Evolutionary conservation across 108 stramenopile genomes (phyloP), one percentile per base, ranked within the genome.

Genomic region (Aurantiochytrium sp.): DNA sequence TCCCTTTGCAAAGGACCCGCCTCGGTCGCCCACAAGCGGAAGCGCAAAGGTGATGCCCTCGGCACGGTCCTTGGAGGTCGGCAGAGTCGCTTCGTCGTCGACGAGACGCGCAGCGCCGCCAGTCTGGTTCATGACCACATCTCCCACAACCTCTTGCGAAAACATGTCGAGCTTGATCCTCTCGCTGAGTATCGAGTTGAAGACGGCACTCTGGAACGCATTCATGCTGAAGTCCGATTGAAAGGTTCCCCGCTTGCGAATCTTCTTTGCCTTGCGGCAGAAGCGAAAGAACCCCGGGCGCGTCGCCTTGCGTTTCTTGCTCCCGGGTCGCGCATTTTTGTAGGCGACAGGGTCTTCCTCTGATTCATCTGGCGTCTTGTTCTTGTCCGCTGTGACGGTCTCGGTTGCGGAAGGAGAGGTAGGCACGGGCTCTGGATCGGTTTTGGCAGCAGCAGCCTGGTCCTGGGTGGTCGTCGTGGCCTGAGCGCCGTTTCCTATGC

Each of bases 141-240:
- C 73, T 6, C 73, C 73, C 50, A 81, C 2, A 0, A 81, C 45
- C 12, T 81, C 73, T 22, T 48, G 73, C 42, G 45, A 22, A 2
- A 81, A 81, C 73, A 48, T 48, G 21, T 15, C 15, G 6, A 12
- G 0, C 15, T 42, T 15, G 39, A 81, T 81, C 12, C 73, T 6
- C 42, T 41, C 73, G 17, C 45, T 81, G 19, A 81, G 12, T 30
- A 81, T 48, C n/a, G 45, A 48, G 4, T 81, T 81, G 3, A 48
- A 81, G 24, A 81, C 45, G 12, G 42, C 73, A 24, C 73, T 48
- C 32, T 81, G 73, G 30, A 81, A 81, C 6, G 73, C 73, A 81
- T 81, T 41, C 39, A 81, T 41, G 27, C 24, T 81, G 30, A 81
- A 81, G 24, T 42, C 73, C 8, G 39, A 41, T 30, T 41, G 42